These are phyloP conservation scores for Aspergillus brunneoviolaceus DNA, from an alignment of 2,329 filamentous ascomycete genomes.

Conservation along the genomic window DNA sequence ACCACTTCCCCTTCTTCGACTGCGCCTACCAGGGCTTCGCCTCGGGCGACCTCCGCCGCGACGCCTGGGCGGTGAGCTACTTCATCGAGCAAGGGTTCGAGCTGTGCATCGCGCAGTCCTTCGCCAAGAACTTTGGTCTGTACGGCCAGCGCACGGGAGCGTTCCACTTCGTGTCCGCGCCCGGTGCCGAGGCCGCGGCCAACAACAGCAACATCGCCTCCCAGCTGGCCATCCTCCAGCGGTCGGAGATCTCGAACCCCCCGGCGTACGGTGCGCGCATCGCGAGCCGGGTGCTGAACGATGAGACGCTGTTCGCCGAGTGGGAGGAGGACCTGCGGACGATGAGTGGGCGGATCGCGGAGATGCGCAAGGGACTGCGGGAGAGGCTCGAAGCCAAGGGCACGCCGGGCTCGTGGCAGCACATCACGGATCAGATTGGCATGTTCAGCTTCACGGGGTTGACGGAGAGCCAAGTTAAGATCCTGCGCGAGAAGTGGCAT, in stretches of 20 bases:
- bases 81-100: constrained; percentile 91
- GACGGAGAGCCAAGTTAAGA: constrained; percentile 48
- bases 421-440: constrained; percentile 98
- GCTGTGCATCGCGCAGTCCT: constrained; percentile 59
- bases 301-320: constrained; percentile 75
- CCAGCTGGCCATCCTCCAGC: constrained; percentile 90
- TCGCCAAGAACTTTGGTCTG: constrained; percentile 71
- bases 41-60: constrained; percentile 78
- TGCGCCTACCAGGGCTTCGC: constrained; percentile 97
- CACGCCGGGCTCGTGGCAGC: constrained; percentile 90
- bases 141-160: constrained; percentile 95
- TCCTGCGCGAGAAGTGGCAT: constrained; percentile 50
- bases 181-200: constrained; percentile 64
- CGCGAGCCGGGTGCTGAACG: constrained; percentile 79
- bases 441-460: constrained; percentile 87
- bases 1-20: constrained; percentile 98
- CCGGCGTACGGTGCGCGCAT: constrained; percentile 92
- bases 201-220: constrained; percentile 68
- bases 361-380: constrained; percentile 79
- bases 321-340: constrained; percentile 90
- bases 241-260: constrained; percentile 96
- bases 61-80: constrained; percentile 90
- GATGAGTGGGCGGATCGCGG: constrained; percentile 93
- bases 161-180: constrained; percentile 86
- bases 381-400: constrained; percentile 77